Base-by-base conservation (phyloP, 2,329 filamentous ascomycete genomes). In the Talaromyces albobiverticillius region DNA sequence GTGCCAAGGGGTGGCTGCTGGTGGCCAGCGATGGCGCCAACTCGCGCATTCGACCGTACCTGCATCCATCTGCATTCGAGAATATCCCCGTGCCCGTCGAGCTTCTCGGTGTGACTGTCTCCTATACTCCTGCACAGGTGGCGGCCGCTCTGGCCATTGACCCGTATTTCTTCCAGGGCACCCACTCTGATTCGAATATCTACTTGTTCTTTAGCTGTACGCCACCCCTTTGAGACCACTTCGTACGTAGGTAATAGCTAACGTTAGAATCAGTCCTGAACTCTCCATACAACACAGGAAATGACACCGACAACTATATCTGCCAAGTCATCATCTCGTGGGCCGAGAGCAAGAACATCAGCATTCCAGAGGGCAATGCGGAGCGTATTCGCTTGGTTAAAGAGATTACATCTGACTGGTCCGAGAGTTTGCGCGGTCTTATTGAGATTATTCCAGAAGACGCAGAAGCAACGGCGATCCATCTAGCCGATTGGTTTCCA, bases 131-230 rank as follows among this genome's bases (percentile, higher is more conserved):
- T 0, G 67, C 73, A 14, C 65, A 79, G 36, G 71, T 79, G 16
- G 63, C 66, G 1, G 71, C 73, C 0, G 68, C 82, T 2, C 68
- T 70, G 5, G 67, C 67, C 1, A 71, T 82, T 0, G 81, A 84
- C 51, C 76, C 81, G 0, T 80, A 77, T 40, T 80, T 83, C 47
- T 72, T 83, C 18, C 80, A 83, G 48, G 81, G 81, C 0, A 74
- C 75, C 0, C 74, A 82, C 34, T 80, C 81, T 0, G 65, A 71
- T 23, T 78, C 79, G 3, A 72, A 79, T 40, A 72, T 74, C 0
- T 84, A 79, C 61, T 62, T 81, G 16, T 84, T 79, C 60, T 77
- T 82, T 54, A 81, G 79, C 49, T 67, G 78, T 79, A 59, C 54
- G 74, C n/a, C n/a, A n/a, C n/a, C n/a, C n/a, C n/a, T n/a, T n/a